phyloP scores from a whole-genome alignment of 1,284 basidiomycete species.

The Ceratobasidium theobromae region DNA sequence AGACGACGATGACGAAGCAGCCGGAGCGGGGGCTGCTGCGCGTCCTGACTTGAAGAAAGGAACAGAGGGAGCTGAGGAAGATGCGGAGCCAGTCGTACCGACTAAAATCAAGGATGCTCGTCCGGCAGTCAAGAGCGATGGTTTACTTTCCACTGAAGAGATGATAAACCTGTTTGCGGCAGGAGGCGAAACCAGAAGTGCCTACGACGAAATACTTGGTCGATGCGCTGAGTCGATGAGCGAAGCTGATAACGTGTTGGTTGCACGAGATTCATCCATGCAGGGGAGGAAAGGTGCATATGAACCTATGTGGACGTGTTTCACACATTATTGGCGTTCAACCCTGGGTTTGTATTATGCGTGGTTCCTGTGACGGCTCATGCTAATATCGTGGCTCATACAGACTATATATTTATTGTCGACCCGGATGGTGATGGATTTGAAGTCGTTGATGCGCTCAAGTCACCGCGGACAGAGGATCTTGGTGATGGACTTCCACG shows the following conservation, averaged over 20 bases:
- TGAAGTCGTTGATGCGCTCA: constrained; percentile 60
- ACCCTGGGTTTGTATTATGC: constrained; percentile 62
- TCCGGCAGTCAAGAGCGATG: constrained; percentile 60
- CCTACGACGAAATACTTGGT: constrained; percentile 61
- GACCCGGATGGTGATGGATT: constrained; percentile 37
- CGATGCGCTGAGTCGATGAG: constrained; percentile 34
- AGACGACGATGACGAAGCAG: constrained; percentile 49
- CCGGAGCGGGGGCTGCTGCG: constrained; percentile 41
- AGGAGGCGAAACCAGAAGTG: constrained; percentile 51
- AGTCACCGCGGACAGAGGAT: constrained; percentile 62
- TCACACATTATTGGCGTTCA: constrained; percentile 77
- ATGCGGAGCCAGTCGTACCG: constrained; percentile 73
- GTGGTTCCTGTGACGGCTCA: background rate
- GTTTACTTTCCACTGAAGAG: constrained; percentile 66
- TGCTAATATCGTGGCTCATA: constrained; percentile 29
- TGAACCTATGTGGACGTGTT: constrained; percentile 82
- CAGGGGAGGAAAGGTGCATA: constrained; percentile 53
- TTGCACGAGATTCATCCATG: constrained; percentile 50
- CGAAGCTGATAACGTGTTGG: constrained; percentile 39
- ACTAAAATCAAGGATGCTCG: constrained; percentile 59
- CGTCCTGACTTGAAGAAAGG: constrained; percentile 19
- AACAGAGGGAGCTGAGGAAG: constrained; percentile 46
- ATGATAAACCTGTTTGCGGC: constrained; percentile 56
- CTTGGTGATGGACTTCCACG: constrained; percentile 78
- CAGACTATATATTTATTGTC: constrained; percentile 82